Evolutionary conservation across 306 rosid species (phyloP).

Genomic region (Cicer arietinum): DNA sequence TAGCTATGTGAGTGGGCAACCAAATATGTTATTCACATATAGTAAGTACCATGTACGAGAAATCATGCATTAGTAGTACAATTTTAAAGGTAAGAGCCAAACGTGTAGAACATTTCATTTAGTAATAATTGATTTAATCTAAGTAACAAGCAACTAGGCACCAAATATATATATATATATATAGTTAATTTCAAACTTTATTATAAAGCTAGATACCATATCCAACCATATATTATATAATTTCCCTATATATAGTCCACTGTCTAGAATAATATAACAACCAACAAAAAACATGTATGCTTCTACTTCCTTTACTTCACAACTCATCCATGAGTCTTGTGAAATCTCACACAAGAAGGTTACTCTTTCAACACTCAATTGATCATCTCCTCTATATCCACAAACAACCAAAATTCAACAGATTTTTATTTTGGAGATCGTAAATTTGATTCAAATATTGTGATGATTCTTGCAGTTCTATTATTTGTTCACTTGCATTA

Average conservation of each 20-base stretch:
- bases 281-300: conserved; percentile 50
- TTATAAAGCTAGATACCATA: conserved; percentile 6
- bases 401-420: conserved; percentile 8
- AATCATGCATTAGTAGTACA: no score
- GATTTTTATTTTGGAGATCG: conserved; percentile 43
- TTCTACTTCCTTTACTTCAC: conserved; percentile 49
- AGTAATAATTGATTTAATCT: not conserved
- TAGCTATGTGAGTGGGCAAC: not conserved
- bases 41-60: not conserved
- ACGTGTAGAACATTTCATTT: not conserved
- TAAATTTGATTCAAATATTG: conserved; percentile 73
- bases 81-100: not conserved
- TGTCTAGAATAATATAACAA: no score
- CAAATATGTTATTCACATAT: not conserved
- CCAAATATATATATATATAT: not conserved
- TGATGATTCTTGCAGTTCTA: conserved; percentile 85
- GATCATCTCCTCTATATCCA: conserved; percentile 39
- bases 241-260: conserved; percentile 21
- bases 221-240: not conserved
- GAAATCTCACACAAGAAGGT: conserved; percentile 63
- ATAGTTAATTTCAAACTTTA: conserved; percentile 3
- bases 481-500: conserved; percentile 75
- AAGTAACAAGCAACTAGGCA: conserved; percentile 17
- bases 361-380: conserved; percentile 55
- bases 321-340: conserved; percentile 42